Percentiles rank a stretch among this genome's conserved stretches.
These are phyloP conservation scores for Escallonia herrerae DNA, from an alignment of 129 eudicot genomes.

Conservation along the genomic window DNA sequence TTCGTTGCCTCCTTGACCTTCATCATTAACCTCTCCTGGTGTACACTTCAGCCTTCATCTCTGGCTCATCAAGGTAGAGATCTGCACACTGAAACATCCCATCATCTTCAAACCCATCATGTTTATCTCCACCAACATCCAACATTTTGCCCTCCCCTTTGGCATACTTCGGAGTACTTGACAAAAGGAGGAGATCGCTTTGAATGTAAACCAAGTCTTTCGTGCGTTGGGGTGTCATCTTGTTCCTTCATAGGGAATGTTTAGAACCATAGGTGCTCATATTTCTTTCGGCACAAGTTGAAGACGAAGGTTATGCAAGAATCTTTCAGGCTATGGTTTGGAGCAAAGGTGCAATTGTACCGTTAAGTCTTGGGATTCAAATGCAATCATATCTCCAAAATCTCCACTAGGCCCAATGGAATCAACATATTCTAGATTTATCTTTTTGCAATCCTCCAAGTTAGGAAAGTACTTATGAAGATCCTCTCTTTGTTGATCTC, in stretches of 20 bases:
- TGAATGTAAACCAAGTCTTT: constrained; percentile 13
- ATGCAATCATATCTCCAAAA: too few relatives aligned
- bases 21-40: too few relatives aligned
- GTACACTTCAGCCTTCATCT: background rate
- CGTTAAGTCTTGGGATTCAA: too few relatives aligned
- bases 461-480: too few relatives aligned
- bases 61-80: constrained; percentile 17
- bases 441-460: too few relatives aligned
- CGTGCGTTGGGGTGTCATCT: constrained; percentile 1
- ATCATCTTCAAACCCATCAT: constrained; percentile 2
- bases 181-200: constrained; percentile 7
- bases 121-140: constrained; percentile 14
- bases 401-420: too few relatives aligned
- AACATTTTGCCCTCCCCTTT: constrained; percentile 5
- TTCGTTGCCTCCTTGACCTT: too few relatives aligned
- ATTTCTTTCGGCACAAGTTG: constrained; percentile 20
- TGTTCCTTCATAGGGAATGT: constrained; percentile 11
- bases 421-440: too few relatives aligned
- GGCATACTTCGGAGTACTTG: background rate
- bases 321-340: constrained; percentile 9
- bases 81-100: background rate
- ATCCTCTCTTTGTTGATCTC: too few relatives aligned
- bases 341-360: constrained; percentile 11
- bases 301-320: constrained; percentile 16
- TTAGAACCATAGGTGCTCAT: constrained; percentile 18